Evolutionary conservation across 176 grass and related monocot species (phyloP).

Genomic region (Oryza nivara): DNA sequence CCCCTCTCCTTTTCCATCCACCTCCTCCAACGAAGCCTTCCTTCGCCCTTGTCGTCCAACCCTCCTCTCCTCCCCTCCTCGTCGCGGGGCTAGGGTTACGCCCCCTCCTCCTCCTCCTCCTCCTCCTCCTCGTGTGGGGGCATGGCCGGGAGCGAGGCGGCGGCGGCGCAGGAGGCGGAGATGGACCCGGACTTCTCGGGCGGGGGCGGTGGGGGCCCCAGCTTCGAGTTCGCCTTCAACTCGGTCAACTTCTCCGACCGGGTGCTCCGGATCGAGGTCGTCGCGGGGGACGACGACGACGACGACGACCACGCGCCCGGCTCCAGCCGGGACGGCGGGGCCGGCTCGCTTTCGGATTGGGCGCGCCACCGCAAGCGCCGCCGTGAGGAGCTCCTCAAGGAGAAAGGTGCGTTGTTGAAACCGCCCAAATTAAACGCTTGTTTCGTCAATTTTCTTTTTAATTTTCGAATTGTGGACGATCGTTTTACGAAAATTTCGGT

Average conservation of each 20-base stretch:
- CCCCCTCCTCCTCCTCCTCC: slow-evolving; percentile 5
- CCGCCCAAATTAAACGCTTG: too few relatives aligned
- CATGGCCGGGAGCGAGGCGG: slow-evolving; percentile 15
- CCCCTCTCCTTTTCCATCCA: slow-evolving; percentile 24
- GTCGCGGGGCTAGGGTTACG: slow-evolving; percentile 46
- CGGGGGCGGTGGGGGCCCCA: slow-evolving; percentile 50
- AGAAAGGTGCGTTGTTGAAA: slow-evolving; percentile 56
- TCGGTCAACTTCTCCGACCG: slow-evolving; percentile 89
- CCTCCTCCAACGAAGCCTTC: neutral
- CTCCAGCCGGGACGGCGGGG: slow-evolving; percentile 10
- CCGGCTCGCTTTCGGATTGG: slow-evolving; percentile 59
- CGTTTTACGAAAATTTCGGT: neutral
- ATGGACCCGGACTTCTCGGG: slow-evolving; percentile 81
- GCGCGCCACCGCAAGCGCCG: slow-evolving; percentile 64
- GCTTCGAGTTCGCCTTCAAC: slow-evolving; percentile 89
- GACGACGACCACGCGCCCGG: slow-evolving; percentile 42
- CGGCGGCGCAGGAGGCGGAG: neutral
- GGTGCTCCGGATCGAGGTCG: slow-evolving; percentile 78
- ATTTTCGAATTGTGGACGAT: neutral
- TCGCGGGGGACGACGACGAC: slow-evolving; percentile 42
- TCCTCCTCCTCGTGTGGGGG: too few relatives aligned
- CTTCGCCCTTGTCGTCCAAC: too few relatives aligned
- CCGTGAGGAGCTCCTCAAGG: slow-evolving; percentile 70
- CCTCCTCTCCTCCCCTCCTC: neutral
- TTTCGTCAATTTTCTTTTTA: too few relatives aligned